Percentiles rank a stretch among this genome's conserved stretches.
These are phyloP conservation scores for Pelomyxa schiedti DNA, from an alignment of 78 protist species.

Conservation along the genomic window DNA sequence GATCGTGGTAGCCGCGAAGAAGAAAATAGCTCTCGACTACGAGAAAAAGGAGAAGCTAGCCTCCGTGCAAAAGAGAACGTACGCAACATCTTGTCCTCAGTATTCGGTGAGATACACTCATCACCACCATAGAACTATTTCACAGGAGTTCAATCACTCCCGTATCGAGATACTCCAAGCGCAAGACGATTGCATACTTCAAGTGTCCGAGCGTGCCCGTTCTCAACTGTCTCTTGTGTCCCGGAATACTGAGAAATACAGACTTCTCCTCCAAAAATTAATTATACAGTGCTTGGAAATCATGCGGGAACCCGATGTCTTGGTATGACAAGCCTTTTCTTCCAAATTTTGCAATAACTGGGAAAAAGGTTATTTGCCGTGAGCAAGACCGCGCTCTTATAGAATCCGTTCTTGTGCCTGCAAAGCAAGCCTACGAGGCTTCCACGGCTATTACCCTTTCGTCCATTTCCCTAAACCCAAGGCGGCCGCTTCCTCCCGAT, in stretches of 20 bases:
- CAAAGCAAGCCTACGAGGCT: background rate
- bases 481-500: background rate
- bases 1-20: conserved; percentile 48
- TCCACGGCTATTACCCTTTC: background rate
- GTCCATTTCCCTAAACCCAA: background rate
- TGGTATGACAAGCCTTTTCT: background rate
- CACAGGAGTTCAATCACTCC: conserved; percentile 12
- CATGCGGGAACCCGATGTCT: background rate
- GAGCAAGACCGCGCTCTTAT: background rate
- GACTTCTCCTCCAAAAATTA: conserved; percentile 8
- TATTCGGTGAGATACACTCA: background rate
- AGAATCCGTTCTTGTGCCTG: too few species aligned
- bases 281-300: background rate
- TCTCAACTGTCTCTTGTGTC: background rate
- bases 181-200: conserved; percentile 15
- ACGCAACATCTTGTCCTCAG: background rate
- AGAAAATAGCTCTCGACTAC: conserved; percentile 21
- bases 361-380: background rate
- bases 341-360: background rate
- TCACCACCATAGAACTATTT: background rate
- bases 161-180: conserved; percentile 33
- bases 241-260: conserved; percentile 4
- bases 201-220: background rate
- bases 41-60: conserved; percentile 64
- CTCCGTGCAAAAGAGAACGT: conserved; percentile 47